A percentile compares a stretch with the other conserved stretches of the same genome.
These are phyloP conservation scores for Ustilago trichophora DNA, from an alignment of 1,284 basidiomycete species.

Conservation along the genomic window DNA sequence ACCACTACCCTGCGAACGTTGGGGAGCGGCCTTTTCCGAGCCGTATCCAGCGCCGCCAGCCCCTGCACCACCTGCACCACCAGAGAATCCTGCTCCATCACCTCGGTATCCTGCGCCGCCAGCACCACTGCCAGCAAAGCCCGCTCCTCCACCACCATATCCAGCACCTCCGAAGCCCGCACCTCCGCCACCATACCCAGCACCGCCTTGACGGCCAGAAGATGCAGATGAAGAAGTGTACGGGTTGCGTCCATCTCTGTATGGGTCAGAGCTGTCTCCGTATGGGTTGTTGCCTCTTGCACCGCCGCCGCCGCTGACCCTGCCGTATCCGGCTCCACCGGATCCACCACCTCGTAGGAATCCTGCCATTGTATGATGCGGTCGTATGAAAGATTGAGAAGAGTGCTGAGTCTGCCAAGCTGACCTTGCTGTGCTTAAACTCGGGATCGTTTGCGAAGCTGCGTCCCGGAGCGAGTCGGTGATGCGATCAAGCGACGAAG, in stretches of 20 bases:
- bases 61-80: constrained; percentile 24
- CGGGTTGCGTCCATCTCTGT: constrained; percentile 22
- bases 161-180: constrained; percentile 33
- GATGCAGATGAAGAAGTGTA: constrained; percentile 25
- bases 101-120: constrained; percentile 19
- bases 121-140: constrained; percentile 14
- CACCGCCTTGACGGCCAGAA: constrained; percentile 15
- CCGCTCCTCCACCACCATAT: constrained; percentile 19
- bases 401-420: no score
- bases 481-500: no score
- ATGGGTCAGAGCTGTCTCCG: constrained; percentile 22
- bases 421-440: no score
- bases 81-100: constrained; percentile 27
- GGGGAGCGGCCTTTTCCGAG: constrained; percentile 24
- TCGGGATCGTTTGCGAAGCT: no score
- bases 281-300: constrained; percentile 31
- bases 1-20: constrained; percentile 12
- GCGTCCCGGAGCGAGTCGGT: no score
- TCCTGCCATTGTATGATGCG: constrained; percentile 41
- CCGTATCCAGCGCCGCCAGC: constrained; percentile 27
- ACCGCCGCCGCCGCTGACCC: constrained; percentile 20
- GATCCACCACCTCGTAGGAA: constrained; percentile 47
- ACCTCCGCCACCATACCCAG: constrained; percentile 30
- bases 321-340: constrained; percentile 38
- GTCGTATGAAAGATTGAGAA: not conserved